Conservation (phyloP, 202 grass and related monocot genomes). For the Saccharum hybrid region DNA sequence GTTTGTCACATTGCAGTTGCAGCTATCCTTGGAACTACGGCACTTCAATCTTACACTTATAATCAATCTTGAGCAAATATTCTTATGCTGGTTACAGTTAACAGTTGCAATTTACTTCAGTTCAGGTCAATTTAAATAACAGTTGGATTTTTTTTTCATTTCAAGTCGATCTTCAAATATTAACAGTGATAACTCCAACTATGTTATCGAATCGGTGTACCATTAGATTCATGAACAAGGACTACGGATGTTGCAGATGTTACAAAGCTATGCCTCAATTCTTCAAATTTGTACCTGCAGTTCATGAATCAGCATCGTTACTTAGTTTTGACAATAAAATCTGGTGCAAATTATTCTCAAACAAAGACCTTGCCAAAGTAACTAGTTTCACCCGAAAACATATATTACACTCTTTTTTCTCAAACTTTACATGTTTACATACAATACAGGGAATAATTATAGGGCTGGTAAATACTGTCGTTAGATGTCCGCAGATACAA, state of each 20-base stretch:
- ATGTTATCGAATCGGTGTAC: not conserved
- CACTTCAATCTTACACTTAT: not conserved
- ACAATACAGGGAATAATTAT: not conserved
- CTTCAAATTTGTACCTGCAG: not conserved
- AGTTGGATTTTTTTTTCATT: not conserved
- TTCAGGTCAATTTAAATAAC: not conserved
- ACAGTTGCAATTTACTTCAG: not conserved
- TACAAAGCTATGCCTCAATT: slow-evolving; percentile 3
- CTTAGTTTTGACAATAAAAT: slow-evolving; percentile 20
- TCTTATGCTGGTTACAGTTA: slow-evolving; percentile 1
- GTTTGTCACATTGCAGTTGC: not conserved
- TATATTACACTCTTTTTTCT: not conserved
- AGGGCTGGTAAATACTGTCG: not conserved
- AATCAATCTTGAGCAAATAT: not conserved
- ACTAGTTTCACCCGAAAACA: not conserved
- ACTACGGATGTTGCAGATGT: not conserved
- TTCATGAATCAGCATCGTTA: slow-evolving; percentile 27
- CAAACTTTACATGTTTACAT: slow-evolving; percentile 6
- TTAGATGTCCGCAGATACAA: slow-evolving; percentile 4
- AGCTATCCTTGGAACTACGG: not conserved
- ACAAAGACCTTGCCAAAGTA: slow-evolving; percentile 12
- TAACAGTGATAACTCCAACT: slow-evolving; percentile 7
- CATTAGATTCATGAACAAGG: not conserved
- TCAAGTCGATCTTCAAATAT: not conserved
- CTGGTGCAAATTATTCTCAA: not conserved